These are phyloP conservation scores for Jackrogersella multiformis DNA, from an alignment of 495 filamentous ascomycete species.

Conservation along the genomic window DNA sequence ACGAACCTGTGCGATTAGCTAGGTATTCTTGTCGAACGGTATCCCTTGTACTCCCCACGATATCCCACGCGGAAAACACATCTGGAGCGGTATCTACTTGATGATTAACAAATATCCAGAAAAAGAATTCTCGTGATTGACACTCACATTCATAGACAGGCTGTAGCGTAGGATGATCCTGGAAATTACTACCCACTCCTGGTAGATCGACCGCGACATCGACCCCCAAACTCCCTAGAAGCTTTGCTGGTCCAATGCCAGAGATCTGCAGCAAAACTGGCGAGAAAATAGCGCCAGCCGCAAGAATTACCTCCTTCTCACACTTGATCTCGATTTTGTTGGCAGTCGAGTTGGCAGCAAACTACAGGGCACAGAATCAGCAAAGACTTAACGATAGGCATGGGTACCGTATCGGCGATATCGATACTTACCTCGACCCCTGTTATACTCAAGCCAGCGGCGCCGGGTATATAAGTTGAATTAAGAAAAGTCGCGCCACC, in stretches of 20 bases:
- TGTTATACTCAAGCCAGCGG: constrained; percentile 40
- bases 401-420: not conserved
- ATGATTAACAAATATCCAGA: constrained; percentile 13
- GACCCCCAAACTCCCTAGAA: constrained; percentile 45
- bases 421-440: constrained; percentile 20
- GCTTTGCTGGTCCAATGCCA: constrained; percentile 57
- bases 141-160: constrained; percentile 51
- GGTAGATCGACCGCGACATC: constrained; percentile 47
- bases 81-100: constrained; percentile 45
- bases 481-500: constrained; percentile 42
- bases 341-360: constrained; percentile 35
- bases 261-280: constrained; percentile 67
- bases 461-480: constrained; percentile 47
- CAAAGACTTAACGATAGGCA: constrained; percentile 17
- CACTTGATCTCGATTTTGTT: constrained; percentile 36
- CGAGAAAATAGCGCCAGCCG: constrained; percentile 61
- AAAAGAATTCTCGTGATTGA: not conserved
- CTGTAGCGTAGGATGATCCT: constrained; percentile 49
- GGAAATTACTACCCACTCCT: constrained; percentile 54
- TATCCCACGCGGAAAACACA: constrained; percentile 48
- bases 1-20: constrained; percentile 48
- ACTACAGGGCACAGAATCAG: constrained; percentile 30
- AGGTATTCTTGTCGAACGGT: constrained; percentile 45
- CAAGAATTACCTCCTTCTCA: constrained; percentile 60
- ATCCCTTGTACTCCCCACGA: constrained; percentile 43